These are phyloP conservation scores for Stachybotrys chartarum DNA, from an alignment of 2,329 filamentous ascomycete genomes.

Conservation along the genomic window DNA sequence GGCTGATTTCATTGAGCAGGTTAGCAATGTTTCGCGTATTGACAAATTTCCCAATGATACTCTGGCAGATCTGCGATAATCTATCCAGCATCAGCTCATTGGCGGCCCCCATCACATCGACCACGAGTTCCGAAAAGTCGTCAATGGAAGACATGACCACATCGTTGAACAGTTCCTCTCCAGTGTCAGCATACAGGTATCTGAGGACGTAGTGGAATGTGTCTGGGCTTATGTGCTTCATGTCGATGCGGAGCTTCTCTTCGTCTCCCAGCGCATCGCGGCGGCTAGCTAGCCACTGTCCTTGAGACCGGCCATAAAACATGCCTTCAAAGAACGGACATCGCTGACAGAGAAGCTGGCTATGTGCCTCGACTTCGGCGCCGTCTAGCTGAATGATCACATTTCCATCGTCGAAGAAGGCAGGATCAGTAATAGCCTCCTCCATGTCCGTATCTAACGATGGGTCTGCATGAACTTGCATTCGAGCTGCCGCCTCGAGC, in stretches of 20 bases:
- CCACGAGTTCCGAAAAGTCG: slow-evolving; percentile 78
- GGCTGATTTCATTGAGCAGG: slow-evolving; percentile 78
- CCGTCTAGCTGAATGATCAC: slow-evolving; percentile 71
- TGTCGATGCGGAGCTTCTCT: slow-evolving; percentile 60
- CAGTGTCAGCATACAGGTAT: slow-evolving; percentile 78
- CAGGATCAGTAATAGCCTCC: slow-evolving; percentile 57
- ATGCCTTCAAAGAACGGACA: slow-evolving; percentile 91
- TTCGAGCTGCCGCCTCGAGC: slow-evolving; percentile 69
- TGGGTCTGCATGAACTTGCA: slow-evolving; percentile 60
- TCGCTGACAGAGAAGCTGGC: slow-evolving; percentile 68
- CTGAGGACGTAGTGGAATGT: slow-evolving; percentile 74
- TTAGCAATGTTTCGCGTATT: slow-evolving; percentile 79
- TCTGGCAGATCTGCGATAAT: slow-evolving; percentile 83
- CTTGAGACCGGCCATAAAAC: slow-evolving; percentile 80
- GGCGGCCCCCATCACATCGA: slow-evolving; percentile 83
- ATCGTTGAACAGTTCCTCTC: slow-evolving; percentile 73
- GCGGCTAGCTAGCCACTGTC: slow-evolving; percentile 73
- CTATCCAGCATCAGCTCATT: slow-evolving; percentile 95
- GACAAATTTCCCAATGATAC: slow-evolving; percentile 74
- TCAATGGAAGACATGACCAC: slow-evolving; percentile 66
- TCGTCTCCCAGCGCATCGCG: slow-evolving; percentile 34
- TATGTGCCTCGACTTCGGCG: slow-evolving; percentile 67
- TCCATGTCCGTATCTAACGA: slow-evolving; percentile 65
- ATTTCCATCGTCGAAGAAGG: slow-evolving; percentile 75
- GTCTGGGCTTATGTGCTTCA: slow-evolving; percentile 68